Evolutionary conservation across 306 rosid species (phyloP).

Genomic region (Vigna hirtella): DNA sequence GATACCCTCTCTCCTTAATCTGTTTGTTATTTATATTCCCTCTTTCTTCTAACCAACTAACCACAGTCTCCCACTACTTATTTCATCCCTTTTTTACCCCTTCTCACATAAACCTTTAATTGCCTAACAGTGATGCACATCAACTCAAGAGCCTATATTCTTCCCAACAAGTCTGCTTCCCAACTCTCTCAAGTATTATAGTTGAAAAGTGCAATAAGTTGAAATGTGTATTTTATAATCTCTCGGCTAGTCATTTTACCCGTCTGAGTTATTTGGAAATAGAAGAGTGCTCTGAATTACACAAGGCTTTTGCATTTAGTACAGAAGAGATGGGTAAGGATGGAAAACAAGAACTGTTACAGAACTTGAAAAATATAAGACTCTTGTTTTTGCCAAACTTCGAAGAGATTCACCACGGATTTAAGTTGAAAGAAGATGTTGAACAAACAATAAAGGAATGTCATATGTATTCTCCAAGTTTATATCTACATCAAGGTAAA

Average conservation of each 20-base stretch:
- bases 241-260: not conserved
- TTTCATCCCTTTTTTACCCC: no score
- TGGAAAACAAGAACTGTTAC: not conserved
- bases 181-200: not conserved
- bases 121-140: not conserved
- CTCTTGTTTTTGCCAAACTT: not conserved
- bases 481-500: not conserved
- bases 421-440: not conserved
- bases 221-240: not conserved
- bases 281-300: not conserved
- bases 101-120: no score
- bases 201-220: not conserved
- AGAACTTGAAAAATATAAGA: not conserved
- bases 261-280: rapidly evolving
- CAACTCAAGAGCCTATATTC: not conserved
- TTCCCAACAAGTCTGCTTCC: not conserved
- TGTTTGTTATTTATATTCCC: no score
- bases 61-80: no score
- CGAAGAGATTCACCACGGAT: not conserved
- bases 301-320: not conserved
- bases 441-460: not conserved
- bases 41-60: no score
- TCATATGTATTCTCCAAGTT: not conserved
- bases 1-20: no score
- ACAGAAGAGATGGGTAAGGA: not conserved